A percentile compares a stretch with the other conserved stretches of the same genome.
Evolutionary conservation across 2,329 filamentous ascomycete genomes (phyloP).

Genomic region (Fusarium neocosmosporiellum): DNA sequence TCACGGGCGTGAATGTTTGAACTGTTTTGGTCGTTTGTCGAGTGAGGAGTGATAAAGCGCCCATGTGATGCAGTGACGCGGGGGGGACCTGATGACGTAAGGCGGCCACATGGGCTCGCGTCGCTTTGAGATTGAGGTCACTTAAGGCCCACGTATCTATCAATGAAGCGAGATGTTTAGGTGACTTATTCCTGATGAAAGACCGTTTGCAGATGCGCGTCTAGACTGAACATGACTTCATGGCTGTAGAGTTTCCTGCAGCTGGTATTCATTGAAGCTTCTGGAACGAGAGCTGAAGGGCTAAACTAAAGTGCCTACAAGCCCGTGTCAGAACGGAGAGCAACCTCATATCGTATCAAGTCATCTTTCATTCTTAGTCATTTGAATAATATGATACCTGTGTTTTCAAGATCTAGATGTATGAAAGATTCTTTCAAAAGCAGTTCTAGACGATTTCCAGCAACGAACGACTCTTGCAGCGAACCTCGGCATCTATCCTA

Average conservation of each 20-base stretch:
- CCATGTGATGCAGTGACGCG: conserved; percentile 40
- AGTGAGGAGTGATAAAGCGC: conserved; percentile 33
- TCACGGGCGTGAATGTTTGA: conserved; percentile 32
- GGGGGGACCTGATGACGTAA: conserved; percentile 36
- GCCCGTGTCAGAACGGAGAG: background rate
- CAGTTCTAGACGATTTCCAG: background rate
- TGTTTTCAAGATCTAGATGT: background rate
- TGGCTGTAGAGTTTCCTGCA: background rate
- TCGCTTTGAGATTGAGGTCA: background rate
- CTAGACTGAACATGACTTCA: background rate
- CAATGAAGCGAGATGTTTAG: background rate
- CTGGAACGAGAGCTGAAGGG: background rate
- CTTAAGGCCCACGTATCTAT: background rate
- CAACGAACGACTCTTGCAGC: background rate
- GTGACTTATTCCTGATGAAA: background rate
- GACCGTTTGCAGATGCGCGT: background rate
- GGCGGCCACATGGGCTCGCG: conserved; percentile 21
- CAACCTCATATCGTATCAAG: background rate
- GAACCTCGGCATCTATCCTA: background rate
- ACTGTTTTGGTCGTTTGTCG: conserved; percentile 2
- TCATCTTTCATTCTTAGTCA: background rate
- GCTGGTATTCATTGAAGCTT: background rate
- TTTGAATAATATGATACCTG: background rate
- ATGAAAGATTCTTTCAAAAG: background rate
- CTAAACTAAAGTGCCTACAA: background rate